Conservation (phyloP, 2,329 filamentous ascomycete species). For the Aspergillus brasiliensis region DNA sequence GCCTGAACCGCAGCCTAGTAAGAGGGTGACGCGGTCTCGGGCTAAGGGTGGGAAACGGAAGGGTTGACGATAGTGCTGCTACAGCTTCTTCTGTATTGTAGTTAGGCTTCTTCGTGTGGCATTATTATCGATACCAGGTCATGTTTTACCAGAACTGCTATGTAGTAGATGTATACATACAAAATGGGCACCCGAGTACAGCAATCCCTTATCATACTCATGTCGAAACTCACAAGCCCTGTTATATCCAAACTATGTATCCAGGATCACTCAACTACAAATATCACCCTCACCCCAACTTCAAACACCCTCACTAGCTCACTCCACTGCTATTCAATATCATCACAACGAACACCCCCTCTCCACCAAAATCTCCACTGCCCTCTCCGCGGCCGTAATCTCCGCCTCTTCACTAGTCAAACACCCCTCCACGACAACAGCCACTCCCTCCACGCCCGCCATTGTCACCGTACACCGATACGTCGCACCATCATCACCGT, state of each 20-base stretch:
- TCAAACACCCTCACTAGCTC: neutral
- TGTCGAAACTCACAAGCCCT: too few species aligned
- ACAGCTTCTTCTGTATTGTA: neutral
- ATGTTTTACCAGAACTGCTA: neutral
- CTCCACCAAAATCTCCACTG: conserved; percentile 18
- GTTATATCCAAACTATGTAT: neutral
- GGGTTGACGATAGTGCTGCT: conserved; percentile 18
- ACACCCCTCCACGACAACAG: conserved; percentile 27
- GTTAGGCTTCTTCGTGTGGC: neutral
- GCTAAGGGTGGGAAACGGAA: conserved; percentile 25
- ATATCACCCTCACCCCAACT: neutral
- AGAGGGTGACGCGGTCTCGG: conserved; percentile 28
- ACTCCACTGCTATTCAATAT: neutral
- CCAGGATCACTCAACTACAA: neutral
- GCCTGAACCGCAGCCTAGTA: conserved; percentile 10
- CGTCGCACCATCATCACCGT: conserved; percentile 13
- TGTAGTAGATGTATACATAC: too few species aligned
- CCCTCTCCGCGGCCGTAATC: conserved; percentile 25
- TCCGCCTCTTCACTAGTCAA: conserved; percentile 34
- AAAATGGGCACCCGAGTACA: too few species aligned
- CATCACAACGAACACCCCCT: neutral
- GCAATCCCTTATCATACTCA: too few species aligned
- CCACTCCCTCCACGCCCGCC: conserved; percentile 15
- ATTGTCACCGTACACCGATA: conserved; percentile 25
- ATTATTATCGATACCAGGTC: neutral